Evolutionary conservation across 2,329 filamentous ascomycete species (phyloP).

Genomic region (Cercospora canescens): DNA sequence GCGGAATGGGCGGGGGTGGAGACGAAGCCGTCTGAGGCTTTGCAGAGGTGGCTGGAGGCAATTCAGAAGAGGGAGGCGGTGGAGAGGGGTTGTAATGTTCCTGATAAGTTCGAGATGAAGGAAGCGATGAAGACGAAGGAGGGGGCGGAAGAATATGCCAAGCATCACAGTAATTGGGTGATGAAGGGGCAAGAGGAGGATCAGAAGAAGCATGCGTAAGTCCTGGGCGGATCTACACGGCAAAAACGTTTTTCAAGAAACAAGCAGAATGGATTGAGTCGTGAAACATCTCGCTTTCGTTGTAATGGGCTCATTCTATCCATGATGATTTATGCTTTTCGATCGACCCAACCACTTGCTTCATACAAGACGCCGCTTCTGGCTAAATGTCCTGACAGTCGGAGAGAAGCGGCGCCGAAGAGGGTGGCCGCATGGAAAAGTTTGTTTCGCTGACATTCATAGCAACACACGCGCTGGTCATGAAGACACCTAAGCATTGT

Average conservation of each 20-base stretch:
- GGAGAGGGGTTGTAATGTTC: conserved; percentile 37
- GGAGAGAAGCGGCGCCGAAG: conserved; percentile 12
- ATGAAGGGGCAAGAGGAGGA: conserved; percentile 43
- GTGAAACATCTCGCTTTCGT: background rate
- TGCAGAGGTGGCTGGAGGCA: conserved; percentile 35
- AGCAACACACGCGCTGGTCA: conserved; percentile 7
- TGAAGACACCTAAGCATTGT: conserved; percentile 73
- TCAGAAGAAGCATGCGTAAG: conserved; percentile 38
- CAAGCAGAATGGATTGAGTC: background rate
- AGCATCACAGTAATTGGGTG: conserved; percentile 35
- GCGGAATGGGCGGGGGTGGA: conserved; percentile 34
- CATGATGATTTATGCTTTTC: conserved; percentile 9
- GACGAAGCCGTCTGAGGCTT: conserved; percentile 29
- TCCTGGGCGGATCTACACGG: background rate
- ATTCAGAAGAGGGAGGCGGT: conserved; percentile 37
- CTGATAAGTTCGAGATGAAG: conserved; percentile 41
- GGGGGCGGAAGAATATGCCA: conserved; percentile 39
- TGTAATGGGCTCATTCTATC: conserved; percentile 18
- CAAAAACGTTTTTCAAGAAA: no score
- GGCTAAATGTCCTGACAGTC: conserved; percentile 11
- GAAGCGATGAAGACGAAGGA: conserved; percentile 40
- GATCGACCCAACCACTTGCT: conserved; percentile 7
- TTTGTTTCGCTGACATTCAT: background rate
- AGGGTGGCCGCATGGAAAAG: conserved; percentile 4
- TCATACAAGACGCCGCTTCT: conserved; percentile 14